These are phyloP conservation scores for Hyaloscypha hepaticicola DNA, from an alignment of 495 filamentous ascomycete genomes.

Conservation along the genomic window DNA sequence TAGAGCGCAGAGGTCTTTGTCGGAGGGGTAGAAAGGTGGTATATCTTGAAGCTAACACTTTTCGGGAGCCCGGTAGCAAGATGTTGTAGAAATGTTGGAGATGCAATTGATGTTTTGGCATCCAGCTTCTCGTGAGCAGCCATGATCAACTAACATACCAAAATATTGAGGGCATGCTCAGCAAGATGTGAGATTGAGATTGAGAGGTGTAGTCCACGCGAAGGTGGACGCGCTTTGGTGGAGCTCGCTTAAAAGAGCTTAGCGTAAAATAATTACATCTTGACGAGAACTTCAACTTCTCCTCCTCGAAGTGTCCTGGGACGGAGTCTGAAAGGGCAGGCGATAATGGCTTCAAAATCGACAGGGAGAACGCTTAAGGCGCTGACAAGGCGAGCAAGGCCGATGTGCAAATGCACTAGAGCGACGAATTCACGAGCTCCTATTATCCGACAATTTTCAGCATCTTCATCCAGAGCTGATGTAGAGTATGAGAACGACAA, in stretches of 20 bases:
- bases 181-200: constrained; percentile 1
- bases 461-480: constrained; percentile 17
- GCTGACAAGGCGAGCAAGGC: constrained; percentile 11
- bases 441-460: constrained; percentile 25
- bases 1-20: constrained; percentile 70
- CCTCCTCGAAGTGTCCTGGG: neutral
- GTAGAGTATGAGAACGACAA: constrained; percentile 37
- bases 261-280: constrained; percentile 21
- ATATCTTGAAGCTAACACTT: constrained; percentile 65
- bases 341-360: constrained; percentile 29
- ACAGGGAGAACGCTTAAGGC: constrained; percentile 19
- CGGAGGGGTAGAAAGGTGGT: constrained; percentile 88
- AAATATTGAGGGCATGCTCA: constrained; percentile 29
- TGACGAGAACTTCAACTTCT: neutral
- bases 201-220: constrained; percentile 6
- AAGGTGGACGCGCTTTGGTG: constrained; percentile 10
- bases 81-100: constrained; percentile 39
- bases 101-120: constrained; percentile 27
- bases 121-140: constrained; percentile 28
- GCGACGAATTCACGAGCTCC: constrained; percentile 1
- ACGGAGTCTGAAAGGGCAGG: neutral
- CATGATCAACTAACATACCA: constrained; percentile 27
- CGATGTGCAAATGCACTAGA: constrained; percentile 17
- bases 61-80: constrained; percentile 73
- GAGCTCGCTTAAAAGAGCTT: constrained; percentile 18